These are phyloP conservation scores for Saccharomycopsis amapae DNA, from an alignment of 805 yeast genomes.

Conservation along the genomic window DNA sequence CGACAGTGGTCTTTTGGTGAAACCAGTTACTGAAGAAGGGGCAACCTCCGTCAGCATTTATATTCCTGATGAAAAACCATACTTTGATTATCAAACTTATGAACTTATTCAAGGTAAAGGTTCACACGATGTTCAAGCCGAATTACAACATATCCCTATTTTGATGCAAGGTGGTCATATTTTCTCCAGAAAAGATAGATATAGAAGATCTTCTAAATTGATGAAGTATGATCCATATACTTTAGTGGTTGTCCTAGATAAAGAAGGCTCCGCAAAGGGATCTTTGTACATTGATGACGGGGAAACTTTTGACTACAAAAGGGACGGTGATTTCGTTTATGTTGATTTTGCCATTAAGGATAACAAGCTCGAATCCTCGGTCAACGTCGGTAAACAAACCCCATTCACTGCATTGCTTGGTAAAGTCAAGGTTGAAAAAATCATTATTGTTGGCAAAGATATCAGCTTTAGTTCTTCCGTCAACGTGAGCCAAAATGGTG, in stretches of 20 bases:
- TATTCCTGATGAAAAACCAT: constrained; percentile 36
- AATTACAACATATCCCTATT: constrained; percentile 61
- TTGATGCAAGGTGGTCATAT: constrained; percentile 75
- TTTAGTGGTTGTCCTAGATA: constrained; percentile 51
- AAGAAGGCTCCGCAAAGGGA: constrained; percentile 46
- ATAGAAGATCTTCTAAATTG: constrained; percentile 70
- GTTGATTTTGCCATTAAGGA: constrained; percentile 36
- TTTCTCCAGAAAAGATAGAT: constrained; percentile 57
- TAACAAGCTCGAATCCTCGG: constrained; percentile 28
- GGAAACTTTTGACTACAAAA: constrained; percentile 50
- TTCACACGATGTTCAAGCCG: constrained; percentile 33
- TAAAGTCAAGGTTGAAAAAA: constrained; percentile 45
- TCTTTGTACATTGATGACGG: constrained; percentile 81
- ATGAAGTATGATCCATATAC: constrained; percentile 81
- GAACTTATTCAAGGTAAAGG: constrained; percentile 34
- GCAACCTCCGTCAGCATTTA: constrained; percentile 31
- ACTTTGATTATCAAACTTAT: constrained; percentile 46
- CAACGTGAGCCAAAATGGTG: constrained; percentile 32
- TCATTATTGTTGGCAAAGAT: constrained; percentile 40
- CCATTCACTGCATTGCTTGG: constrained; percentile 26
- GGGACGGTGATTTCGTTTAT: constrained; percentile 42
- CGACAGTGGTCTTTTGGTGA: constrained; percentile 59
- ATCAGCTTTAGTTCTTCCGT: constrained; percentile 23
- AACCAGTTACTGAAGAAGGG: constrained; percentile 65
- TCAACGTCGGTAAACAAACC: constrained; percentile 24